Conservation (phyloP, 2,329 filamentous ascomycete genomes). For the Byssothecium circinans region DNA sequence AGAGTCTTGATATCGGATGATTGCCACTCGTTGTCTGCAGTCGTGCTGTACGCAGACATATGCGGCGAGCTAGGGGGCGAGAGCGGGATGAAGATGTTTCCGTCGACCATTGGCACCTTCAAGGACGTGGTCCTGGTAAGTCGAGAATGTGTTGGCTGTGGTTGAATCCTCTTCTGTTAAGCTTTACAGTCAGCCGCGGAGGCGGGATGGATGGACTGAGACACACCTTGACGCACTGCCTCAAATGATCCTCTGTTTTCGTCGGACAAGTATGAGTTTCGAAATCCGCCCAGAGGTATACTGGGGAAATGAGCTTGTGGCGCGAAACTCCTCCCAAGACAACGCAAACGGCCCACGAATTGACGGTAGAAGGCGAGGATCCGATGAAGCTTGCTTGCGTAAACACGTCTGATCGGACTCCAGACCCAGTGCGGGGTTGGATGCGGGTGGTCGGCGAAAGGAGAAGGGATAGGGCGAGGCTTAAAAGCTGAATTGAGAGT, state of each 20-base stretch:
- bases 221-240: conserved; percentile 18
- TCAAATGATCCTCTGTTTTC: conserved; percentile 11
- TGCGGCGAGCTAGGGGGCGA: conserved; percentile 55
- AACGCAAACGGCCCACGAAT: conserved; percentile 20
- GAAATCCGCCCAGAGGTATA: conserved; percentile 7
- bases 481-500: conserved; percentile 26
- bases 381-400: conserved; percentile 27
- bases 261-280: conserved; percentile 10
- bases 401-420: conserved; percentile 29
- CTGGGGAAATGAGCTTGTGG: conserved; percentile 5
- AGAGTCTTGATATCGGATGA: conserved; percentile 39
- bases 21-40: conserved; percentile 50
- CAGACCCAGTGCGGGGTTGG: conserved; percentile 35
- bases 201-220: conserved; percentile 6
- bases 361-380: conserved; percentile 25
- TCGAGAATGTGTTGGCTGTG: conserved; percentile 22
- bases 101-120: conserved; percentile 48
- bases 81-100: conserved; percentile 50
- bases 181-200: conserved; percentile 25
- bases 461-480: conserved; percentile 24
- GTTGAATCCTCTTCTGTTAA: conserved; percentile 26
- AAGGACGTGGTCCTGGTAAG: conserved; percentile 19
- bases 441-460: conserved; percentile 35
- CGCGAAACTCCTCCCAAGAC: conserved; percentile 9
- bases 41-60: conserved; percentile 52